A percentile compares a stretch with the other conserved stretches of the same genome.
These are phyloP conservation scores for Thermothelomyces thermophilus DNA, from an alignment of 2,329 filamentous ascomycete species.

Conservation along the genomic window DNA sequence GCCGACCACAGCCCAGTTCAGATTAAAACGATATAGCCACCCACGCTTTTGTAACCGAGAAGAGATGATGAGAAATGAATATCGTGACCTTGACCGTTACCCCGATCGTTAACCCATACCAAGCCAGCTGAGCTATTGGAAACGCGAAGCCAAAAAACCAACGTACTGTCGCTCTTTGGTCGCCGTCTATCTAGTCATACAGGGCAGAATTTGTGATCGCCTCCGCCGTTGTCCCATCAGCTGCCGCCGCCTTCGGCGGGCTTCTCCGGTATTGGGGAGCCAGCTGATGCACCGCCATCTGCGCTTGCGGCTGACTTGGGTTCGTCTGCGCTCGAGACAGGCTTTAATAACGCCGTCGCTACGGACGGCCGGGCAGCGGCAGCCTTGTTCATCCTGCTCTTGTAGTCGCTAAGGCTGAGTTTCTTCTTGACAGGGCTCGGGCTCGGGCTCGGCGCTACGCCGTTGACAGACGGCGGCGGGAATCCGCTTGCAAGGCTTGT, in stretches of 20 bases:
- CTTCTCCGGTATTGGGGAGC: conserved; percentile 8
- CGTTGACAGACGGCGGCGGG: conserved; percentile 36
- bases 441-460: conserved; percentile 44
- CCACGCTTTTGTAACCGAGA: conserved; percentile 1
- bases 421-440: conserved; percentile 63
- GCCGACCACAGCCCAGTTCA: neutral
- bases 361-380: conserved; percentile 38
- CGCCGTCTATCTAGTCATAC: conserved; percentile 11
- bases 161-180: neutral
- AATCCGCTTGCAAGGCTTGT: conserved; percentile 40
- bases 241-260: neutral
- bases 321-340: conserved; percentile 18
- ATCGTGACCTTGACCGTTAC: neutral
- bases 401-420: conserved; percentile 60
- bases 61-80: neutral
- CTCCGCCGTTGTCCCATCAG: neutral
- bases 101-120: neutral
- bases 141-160: neutral
- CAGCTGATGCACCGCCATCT: neutral
- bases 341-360: conserved; percentile 32
- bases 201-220: neutral
- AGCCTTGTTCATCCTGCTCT: conserved; percentile 51
- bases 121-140: neutral
- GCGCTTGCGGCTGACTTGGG: conserved; percentile 21
- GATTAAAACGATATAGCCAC: conserved; percentile 1